These are phyloP conservation scores for Coniochaeta prunicola DNA, from an alignment of 2,329 filamentous ascomycete species.

Conservation along the genomic window DNA sequence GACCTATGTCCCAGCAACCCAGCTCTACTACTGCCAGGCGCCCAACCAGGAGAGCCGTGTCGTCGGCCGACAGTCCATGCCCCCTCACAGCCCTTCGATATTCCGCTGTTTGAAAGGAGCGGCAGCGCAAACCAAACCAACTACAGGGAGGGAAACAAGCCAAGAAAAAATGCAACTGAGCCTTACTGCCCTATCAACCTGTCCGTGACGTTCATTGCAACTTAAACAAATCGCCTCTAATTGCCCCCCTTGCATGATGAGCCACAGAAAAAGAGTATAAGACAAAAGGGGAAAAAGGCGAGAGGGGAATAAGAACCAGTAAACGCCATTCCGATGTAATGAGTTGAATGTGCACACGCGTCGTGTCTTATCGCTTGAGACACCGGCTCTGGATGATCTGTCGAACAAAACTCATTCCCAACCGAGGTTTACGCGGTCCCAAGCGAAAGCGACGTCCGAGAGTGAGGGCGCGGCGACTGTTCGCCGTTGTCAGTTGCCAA, in stretches of 20 bases:
- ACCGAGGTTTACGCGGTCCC: background rate
- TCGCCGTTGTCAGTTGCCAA: no score
- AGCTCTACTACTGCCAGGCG: background rate
- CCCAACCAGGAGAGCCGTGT: background rate
- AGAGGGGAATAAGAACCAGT: background rate
- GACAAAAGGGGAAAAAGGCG: background rate
- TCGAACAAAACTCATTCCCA: no score
- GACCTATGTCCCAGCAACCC: background rate
- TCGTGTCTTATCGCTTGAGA: no score
- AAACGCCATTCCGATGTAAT: background rate
- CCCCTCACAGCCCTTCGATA: background rate
- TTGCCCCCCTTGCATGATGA: background rate
- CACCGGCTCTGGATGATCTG: no score
- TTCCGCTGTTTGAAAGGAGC: background rate
- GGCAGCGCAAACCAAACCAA: background rate
- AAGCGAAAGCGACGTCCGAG: background rate
- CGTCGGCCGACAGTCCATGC: no score
- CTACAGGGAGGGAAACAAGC: background rate
- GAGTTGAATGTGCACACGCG: background rate
- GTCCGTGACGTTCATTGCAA: background rate
- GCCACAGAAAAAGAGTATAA: background rate
- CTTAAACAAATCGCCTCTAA: background rate
- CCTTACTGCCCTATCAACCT: background rate
- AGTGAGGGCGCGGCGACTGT: background rate
- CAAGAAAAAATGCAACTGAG: background rate